A percentile compares a stretch with the other conserved stretches of the same genome.
Evolutionary conservation across 73 alveolate species (phyloP).

Genomic region (Tetrahymena borealis): DNA sequence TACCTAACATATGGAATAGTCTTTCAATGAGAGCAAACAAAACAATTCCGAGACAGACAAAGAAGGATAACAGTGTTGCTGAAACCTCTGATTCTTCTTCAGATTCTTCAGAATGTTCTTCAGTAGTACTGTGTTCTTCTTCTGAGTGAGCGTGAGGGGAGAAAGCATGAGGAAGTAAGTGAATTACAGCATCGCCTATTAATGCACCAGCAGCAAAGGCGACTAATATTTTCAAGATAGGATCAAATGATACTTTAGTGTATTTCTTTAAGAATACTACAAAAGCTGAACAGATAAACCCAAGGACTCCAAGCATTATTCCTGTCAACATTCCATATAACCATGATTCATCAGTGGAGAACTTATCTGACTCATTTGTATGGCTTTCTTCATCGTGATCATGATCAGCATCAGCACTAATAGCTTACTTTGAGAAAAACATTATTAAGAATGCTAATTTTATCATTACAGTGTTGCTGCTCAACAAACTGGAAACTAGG

Average conservation of each 20-base stretch:
- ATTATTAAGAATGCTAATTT: not conserved
- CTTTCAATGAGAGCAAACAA: not conserved
- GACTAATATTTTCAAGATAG: constrained; percentile 2
- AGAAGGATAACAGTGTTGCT: not conserved
- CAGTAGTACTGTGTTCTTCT: not conserved
- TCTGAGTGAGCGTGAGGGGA: constrained; percentile 6
- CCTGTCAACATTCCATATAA: constrained; percentile 30
- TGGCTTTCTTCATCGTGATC: not conserved
- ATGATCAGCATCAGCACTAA: not conserved
- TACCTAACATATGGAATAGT: not conserved
- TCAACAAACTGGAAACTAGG: not conserved
- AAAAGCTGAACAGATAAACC: constrained; percentile 12
- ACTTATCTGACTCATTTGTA: not conserved
- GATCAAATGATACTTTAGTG: not conserved
- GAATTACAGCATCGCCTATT: constrained; percentile 38
- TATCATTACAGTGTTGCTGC: not conserved
- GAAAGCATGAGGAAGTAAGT: constrained; percentile 33
- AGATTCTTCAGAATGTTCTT: not conserved
- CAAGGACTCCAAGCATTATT: constrained; percentile 16
- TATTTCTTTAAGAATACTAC: constrained; percentile 1
- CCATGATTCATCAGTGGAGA: constrained; percentile 8
- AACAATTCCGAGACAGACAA: not conserved
- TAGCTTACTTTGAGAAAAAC: not conserved
- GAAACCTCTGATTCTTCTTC: not conserved
- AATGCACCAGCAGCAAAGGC: constrained; percentile 41